Evolutionary conservation across 805 yeast species (phyloP), one percentile per base, ranked within the genome.

Genomic region (Clavispora asparagi): DNA sequence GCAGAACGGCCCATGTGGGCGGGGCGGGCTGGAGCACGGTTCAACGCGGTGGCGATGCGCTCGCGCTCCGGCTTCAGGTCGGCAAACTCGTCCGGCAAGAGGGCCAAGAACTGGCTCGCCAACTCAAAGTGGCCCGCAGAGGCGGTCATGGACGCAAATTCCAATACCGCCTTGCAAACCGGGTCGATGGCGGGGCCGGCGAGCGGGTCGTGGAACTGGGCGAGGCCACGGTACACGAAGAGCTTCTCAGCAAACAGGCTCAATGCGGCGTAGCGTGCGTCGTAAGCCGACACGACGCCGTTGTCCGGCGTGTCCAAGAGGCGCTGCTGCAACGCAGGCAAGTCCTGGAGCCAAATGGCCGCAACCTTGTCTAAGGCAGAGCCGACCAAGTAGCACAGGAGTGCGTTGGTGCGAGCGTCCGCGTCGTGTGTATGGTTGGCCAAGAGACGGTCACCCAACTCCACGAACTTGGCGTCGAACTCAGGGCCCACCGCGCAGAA

Each of bases 161-260:
- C 98, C 53, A 88, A 73, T 50, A 87, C 81, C 2, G 84, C 83
- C 33, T 73, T 72, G 55, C 82, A 77, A 43, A 83, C 67, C 1
- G 72, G 73, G 36, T 70, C 78, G 39, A 78, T 65, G 12, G 77
- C 70, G 16, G 76, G 71, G 10, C 76, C 71, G 1, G 71, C 54
- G 33, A 71, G 57, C 13, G 61, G 61, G 2, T 73, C 67, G 7
- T 51, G 62, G 53, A 52, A 55, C 41, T 68, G 68, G 31, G 76
- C 60, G 37, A 77, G 71, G 27, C 84, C 72, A 57, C 85, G 76
- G 63, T 82, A 90, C 25, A 87, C 84, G 32, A 89, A 79, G 50
- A 91, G 78, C 65, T 91, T 91, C 63, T 87, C 95, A 43, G 88
- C 85, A 60, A 90, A 85, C 58, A 81, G 84, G 44, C 85, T 83